Evolutionary conservation across 1,139 yeast species (phyloP), one percentile per base, ranked within the genome.

Genomic region (Candida glucosophila): DNA sequence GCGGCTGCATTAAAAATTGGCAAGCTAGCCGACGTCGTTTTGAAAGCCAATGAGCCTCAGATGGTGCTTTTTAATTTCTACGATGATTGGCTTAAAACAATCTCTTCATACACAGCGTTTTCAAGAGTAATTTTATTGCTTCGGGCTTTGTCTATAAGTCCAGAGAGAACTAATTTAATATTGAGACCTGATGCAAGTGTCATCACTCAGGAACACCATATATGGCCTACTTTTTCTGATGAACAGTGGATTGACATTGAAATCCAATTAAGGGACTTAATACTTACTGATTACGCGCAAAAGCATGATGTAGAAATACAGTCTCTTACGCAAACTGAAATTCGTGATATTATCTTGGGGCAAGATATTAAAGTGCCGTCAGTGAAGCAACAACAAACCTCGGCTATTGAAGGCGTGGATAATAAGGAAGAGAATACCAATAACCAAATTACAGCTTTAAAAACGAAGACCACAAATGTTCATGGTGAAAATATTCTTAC

Each of bases 401-500:
- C 90, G 1, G 90, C 81, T 29, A 65, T 85, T 29, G 95, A 85
- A 35, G 90, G 81, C 30, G 64, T 85, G 29, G 95, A 85, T 35
- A 41, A 41, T 11, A 34, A 43, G 23, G 59, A 62, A 26, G 40
- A 35, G 17, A 36, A 37, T 21, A 44, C 36, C 11, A 58, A 58
- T 27, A 54, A 57, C 17, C 73, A 71, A 37, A 55, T 77, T 17
- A 77, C 92, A 0, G 95, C 95, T 0, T 66, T 81, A 42, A 88
- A 85, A 41, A 76, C 94, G 1, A 77, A 77, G 29, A 82, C 95
- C 0, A 77, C 79, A 15, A 92, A 86, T 46, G 94, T 85, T 3
- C 96, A 88, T 43, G 99, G 99, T 19, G 98, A 90, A 46, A 93
- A 88, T 42, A 88, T 92, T 43, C 78, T 81, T 20, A 92, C 95